phyloP scores from a whole-genome alignment of 179 eudicot genomes.

The Sideroxylon spinosum region DNA sequence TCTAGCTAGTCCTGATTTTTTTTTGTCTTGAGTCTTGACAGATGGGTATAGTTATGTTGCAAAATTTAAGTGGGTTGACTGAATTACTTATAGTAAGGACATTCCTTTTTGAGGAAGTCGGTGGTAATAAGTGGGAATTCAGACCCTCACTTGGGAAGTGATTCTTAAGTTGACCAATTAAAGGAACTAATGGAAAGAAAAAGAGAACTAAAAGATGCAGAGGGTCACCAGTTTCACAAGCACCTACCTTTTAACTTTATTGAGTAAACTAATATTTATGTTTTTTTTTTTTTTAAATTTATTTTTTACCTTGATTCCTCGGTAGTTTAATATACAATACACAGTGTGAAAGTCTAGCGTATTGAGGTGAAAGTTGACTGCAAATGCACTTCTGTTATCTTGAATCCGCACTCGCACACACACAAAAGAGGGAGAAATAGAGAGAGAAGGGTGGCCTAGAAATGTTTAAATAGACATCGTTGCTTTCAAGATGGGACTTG shows the following conservation, averaged over 20 bases:
- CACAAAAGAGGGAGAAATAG: background rate
- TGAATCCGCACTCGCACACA: background rate
- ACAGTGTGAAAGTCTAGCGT: no score
- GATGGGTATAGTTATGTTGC: background rate
- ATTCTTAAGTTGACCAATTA: background rate
- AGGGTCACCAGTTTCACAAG: background rate
- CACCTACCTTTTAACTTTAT: background rate
- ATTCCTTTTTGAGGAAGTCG: background rate
- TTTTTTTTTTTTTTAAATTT: no score
- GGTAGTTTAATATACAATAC: background rate
- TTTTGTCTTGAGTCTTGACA: background rate
- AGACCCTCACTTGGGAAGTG: slow-evolving; percentile 4
- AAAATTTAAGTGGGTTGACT: background rate
- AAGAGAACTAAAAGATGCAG: background rate
- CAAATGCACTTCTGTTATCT: background rate
- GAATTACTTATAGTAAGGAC: background rate
- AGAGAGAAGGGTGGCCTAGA: background rate
- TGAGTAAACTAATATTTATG: background rate
- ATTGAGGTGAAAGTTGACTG: background rate
- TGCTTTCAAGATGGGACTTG: background rate
- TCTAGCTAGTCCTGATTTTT: background rate
- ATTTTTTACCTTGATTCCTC: background rate
- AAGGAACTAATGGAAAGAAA: background rate
- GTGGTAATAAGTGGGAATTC: background rate
- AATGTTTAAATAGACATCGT: background rate